A percentile compares a stretch with the other conserved stretches of the same genome.
Conservation (phyloP, 2,329 filamentous ascomycete species). For the Myotisia sp. region DNA sequence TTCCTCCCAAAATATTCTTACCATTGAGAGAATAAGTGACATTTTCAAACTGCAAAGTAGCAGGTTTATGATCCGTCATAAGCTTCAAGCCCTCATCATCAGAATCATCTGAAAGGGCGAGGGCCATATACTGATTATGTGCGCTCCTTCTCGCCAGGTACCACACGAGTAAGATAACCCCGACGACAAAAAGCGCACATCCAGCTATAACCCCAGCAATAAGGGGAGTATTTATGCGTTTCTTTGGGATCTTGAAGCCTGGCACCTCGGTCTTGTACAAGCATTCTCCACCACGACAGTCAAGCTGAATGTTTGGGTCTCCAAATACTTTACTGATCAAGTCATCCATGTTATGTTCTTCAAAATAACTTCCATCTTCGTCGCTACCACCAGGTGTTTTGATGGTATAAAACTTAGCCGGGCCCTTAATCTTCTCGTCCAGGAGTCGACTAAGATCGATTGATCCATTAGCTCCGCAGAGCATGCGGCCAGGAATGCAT, state of each 20-base stretch:
- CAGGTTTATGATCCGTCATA: conserved; percentile 82
- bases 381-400: conserved; percentile 42
- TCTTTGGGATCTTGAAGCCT: conserved; percentile 74
- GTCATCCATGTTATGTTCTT: conserved; percentile 82
- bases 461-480: conserved; percentile 82
- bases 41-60: conserved; percentile 74
- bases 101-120: conserved; percentile 69
- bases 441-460: conserved; percentile 88
- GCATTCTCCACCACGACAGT: conserved; percentile 79
- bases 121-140: conserved; percentile 49
- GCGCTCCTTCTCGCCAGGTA: conserved; percentile 65
- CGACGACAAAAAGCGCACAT: conserved; percentile 76
- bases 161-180: conserved; percentile 69
- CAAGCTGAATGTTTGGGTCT: conserved; percentile 72
- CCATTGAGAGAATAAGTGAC: conserved; percentile 78
- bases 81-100: conserved; percentile 77
- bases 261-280: conserved; percentile 85
- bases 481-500: conserved; percentile 81
- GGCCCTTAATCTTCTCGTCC: conserved; percentile 66
- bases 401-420: conserved; percentile 65
- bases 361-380: conserved; percentile 64
- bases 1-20: conserved; percentile 65
- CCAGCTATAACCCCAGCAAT: conserved; percentile 88
- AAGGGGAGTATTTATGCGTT: conserved; percentile 90
- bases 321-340: conserved; percentile 82